Conservation (phyloP, 345 rosid genomes). For the Syzygium aromaticum region DNA sequence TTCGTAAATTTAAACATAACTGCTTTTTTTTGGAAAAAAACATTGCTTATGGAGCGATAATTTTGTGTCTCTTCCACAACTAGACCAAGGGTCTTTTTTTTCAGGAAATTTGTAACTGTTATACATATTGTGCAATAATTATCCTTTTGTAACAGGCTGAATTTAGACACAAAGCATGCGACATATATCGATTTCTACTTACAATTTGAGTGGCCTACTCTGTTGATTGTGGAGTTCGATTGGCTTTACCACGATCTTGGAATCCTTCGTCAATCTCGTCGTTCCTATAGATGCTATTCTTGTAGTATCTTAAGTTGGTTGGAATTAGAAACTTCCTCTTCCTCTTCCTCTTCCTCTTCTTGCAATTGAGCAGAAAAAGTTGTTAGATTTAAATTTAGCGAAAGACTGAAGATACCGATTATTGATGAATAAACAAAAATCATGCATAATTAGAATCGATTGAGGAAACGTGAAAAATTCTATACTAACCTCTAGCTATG, state of each 20-base stretch:
- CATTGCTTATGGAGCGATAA: not conserved
- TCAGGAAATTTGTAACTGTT: not conserved
- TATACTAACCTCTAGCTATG: too few species aligned
- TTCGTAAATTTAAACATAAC: not conserved
- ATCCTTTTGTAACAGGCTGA: not conserved
- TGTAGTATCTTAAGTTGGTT: not conserved
- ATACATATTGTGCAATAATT: too few species aligned
- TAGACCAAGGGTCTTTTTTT: not conserved
- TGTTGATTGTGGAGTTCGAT: not conserved
- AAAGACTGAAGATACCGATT: too few species aligned
- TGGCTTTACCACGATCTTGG: not conserved
- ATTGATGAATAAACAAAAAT: too few species aligned
- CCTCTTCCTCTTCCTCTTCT: too few species aligned
- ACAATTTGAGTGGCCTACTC: not conserved
- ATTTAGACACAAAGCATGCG: not conserved
- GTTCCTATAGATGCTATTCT: not conserved
- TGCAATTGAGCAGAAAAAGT: too few species aligned
- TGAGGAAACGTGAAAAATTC: too few species aligned
- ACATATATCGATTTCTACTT: not conserved
- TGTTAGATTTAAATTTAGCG: too few species aligned
- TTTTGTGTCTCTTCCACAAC: not conserved
- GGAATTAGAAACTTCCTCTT: not conserved
- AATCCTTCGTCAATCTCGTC: not conserved
- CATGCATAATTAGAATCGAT: too few species aligned
- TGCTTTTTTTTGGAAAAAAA: not conserved